A percentile compares a stretch with the other conserved stretches of the same genome.
phyloP scores from a whole-genome alignment of 2,329 filamentous ascomycete genomes.

The Fusarium chuoi region DNA sequence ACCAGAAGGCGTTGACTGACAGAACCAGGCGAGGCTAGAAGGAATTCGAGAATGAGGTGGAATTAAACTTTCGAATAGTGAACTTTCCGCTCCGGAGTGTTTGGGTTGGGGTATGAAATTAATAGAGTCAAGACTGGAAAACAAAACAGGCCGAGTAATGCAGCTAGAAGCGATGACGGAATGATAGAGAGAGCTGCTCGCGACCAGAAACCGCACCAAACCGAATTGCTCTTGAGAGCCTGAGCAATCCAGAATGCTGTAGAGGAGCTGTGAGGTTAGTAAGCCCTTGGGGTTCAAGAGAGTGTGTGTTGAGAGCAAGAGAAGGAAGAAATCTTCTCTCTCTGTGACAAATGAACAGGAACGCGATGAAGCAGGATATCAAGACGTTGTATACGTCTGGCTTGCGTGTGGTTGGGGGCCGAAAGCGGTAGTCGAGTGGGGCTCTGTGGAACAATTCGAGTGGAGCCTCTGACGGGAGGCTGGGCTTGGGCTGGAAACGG shows the following conservation, averaged over 20 bases:
- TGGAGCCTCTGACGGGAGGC: conserved; percentile 38
- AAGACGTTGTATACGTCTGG: conserved; percentile 41
- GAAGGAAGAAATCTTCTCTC: conserved; percentile 24
- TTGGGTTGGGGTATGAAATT: neutral
- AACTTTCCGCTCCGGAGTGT: neutral
- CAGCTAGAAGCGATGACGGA: conserved; percentile 1
- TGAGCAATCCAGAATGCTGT: neutral
- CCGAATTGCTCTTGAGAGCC: conserved; percentile 1
- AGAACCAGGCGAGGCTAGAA: conserved; percentile 9
- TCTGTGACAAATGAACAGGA: conserved; percentile 20
- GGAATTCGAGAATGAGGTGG: conserved; percentile 8
- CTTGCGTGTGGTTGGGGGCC: conserved; percentile 47
- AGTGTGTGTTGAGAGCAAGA: conserved; percentile 13
- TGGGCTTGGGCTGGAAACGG: conserved; percentile 46
- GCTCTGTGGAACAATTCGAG: conserved; percentile 26
- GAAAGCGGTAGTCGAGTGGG: conserved; percentile 43
- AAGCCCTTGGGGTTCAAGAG: conserved; percentile 16
- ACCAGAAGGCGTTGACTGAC: conserved; percentile 20
- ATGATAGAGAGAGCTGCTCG: neutral
- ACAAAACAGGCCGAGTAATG: neutral
- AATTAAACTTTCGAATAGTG: conserved; percentile 26
- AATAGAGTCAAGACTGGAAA: conserved; percentile 8
- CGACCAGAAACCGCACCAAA: neutral
- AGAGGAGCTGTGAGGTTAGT: conserved; percentile 30
- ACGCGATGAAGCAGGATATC: conserved; percentile 37